Percentiles rank a stretch among this genome's conserved stretches.
Evolutionary conservation across 1,284 basidiomycete species (phyloP).

Genomic region (Ustilago tritici): DNA sequence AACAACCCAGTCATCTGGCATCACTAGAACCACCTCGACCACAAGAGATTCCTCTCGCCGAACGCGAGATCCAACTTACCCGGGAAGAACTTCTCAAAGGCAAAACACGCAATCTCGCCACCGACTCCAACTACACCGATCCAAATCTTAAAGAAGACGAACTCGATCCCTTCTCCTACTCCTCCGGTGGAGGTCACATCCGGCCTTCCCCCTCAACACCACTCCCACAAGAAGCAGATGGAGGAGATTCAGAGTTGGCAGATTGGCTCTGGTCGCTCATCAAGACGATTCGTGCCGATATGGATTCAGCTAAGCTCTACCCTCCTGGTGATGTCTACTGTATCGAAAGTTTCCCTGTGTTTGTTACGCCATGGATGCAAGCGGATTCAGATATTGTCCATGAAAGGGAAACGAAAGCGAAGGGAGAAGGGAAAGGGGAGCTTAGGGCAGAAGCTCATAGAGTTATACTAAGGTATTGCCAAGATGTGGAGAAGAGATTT

Average conservation of each 20-base stretch:
- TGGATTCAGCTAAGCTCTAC: conserved; percentile 57
- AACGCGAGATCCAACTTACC: conserved; percentile 46
- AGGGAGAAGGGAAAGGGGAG: conserved; percentile 16
- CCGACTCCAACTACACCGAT: conserved; percentile 51
- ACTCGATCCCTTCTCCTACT: conserved; percentile 46
- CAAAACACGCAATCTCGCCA: conserved; percentile 52
- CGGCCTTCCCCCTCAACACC: conserved; percentile 12
- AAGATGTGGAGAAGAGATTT: conserved; percentile 72
- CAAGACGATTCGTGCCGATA: conserved; percentile 64
- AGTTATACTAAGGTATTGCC: conserved; percentile 71
- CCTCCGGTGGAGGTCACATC: conserved; percentile 33
- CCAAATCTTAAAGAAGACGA: conserved; percentile 49
- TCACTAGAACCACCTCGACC: conserved; percentile 41
- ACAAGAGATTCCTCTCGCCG: conserved; percentile 39
- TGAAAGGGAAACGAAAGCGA: conserved; percentile 8
- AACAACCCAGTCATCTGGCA: conserved; percentile 23
- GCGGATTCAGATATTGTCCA: conserved; percentile 35
- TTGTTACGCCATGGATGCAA: conserved; percentile 53
- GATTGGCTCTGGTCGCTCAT: conserved; percentile 65
- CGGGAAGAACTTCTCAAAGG: conserved; percentile 55
- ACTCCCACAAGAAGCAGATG: not conserved
- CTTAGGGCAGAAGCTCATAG: conserved; percentile 68
- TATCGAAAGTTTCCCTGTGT: conserved; percentile 60
- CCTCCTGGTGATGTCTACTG: conserved; percentile 63
- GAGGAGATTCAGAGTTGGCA: conserved; percentile 43